A percentile compares a stretch with the other conserved stretches of the same genome.
Conservation (phyloP, 1,139 yeast species). For the Yarrowia galli region DNA sequence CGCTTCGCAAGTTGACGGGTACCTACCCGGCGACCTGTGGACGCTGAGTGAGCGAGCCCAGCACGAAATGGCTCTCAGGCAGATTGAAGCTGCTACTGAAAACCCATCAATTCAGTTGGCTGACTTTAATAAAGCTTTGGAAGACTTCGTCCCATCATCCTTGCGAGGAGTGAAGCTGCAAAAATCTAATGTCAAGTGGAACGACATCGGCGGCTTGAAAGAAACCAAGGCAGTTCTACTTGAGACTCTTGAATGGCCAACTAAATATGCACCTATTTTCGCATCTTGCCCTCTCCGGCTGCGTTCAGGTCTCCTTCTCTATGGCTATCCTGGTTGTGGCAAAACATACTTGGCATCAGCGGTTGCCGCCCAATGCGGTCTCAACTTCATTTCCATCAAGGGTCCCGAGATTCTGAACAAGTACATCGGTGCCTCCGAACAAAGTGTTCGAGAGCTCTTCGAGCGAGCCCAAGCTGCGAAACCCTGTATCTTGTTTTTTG, state of each 20-base stretch:
- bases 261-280: slow-evolving; percentile 92
- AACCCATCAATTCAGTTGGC: slow-evolving; percentile 41
- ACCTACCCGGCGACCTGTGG: slow-evolving; percentile 81
- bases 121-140: slow-evolving; percentile 64
- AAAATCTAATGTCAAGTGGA: slow-evolving; percentile 78
- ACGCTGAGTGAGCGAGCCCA: slow-evolving; percentile 75
- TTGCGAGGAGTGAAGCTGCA: slow-evolving; percentile 87
- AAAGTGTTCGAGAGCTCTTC: slow-evolving; percentile 88
- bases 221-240: slow-evolving; percentile 77
- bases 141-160: slow-evolving; percentile 78
- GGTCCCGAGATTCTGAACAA: slow-evolving; percentile 97
- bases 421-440: slow-evolving; percentile 97
- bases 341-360: slow-evolving; percentile 93
- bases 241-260: slow-evolving; percentile 97
- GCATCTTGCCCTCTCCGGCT: slow-evolving; percentile 84
- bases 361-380: slow-evolving; percentile 91
- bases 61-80: slow-evolving; percentile 55
- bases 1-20: slow-evolving; percentile 85
- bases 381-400: slow-evolving; percentile 90
- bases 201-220: slow-evolving; percentile 84
- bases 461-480: slow-evolving; percentile 94
- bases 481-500: slow-evolving; percentile 93
- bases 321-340: slow-evolving; percentile 98
- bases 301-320: slow-evolving; percentile 86
- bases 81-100: slow-evolving; percentile 40